Evolutionary conservation across 768 basidiomycete genomes (phyloP), one percentile per base, ranked within the genome.

Genomic region (Calocera viscosa): DNA sequence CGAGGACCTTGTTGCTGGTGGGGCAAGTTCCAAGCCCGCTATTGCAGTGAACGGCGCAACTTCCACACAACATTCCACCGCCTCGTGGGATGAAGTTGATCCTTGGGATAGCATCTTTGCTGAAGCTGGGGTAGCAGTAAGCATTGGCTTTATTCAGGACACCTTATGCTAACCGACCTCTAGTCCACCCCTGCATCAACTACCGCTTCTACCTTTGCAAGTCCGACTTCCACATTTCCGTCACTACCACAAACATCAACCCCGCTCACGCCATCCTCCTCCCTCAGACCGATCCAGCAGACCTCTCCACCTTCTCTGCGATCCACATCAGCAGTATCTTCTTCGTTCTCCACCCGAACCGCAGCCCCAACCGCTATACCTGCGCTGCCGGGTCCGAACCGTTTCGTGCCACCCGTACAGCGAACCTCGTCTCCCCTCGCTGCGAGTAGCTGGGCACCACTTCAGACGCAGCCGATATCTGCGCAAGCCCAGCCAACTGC

Each of bases 101-200:
- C 53, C 43, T 90, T 88, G 89, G 90, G 89, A 69, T 89, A 91
- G 66, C 89, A 91, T 69, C 84, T 89, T 1, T 93, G 91, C 91
- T 89, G 87, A 5, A 88, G 83, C 67, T 89, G 92, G 63, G 82
- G 91, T 65, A 72, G 74, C 14, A 82, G 80, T 5, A 72, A 76
- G 67, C 78, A 78, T 64, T 41, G 71, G 35, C 22, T 47, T 64
- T 63, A 35, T 38, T 64, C 63, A 65, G 66, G 33, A 67, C 63
- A 35, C 28, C 1, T 38, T 60, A 0, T 30, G 16, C 63, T 14
- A 49, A 35, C 65, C 63, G 26, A 49, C 35, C 30, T 40, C 65
- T 35, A 26, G 33, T 66, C 1, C 53, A 26, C 63, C 32, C 35
- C 53, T 33, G 34, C 39, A 22, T 22, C 39, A 26, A 32, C 39